Base-by-base conservation (phyloP, 2,329 filamentous ascomycete genomes). In the Alternaria brassicae region DNA sequence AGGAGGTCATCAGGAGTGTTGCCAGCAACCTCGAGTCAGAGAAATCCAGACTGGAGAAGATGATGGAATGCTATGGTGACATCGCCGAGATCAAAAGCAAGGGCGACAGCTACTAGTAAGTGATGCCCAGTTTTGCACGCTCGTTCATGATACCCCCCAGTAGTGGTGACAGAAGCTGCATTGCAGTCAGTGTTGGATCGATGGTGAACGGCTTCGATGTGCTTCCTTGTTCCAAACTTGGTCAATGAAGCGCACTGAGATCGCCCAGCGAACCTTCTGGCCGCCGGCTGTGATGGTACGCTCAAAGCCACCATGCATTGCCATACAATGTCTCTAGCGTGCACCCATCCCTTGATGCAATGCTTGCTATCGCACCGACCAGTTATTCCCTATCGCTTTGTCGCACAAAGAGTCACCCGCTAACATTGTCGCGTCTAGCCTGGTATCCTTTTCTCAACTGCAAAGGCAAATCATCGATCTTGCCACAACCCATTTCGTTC, bases 371-470 rank as follows among this genome's bases (percentile, higher is more conserved):
- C 34, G 27, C 28, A 41, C 36, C 28, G 34, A n/a, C 17, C 37
- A 19, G 32, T 21, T 17, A 23, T 25, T 47, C 50, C 23, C 8
- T 27, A 15, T 44, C 40, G 32, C 28, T 13, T 53, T 39, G 27
- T 58, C 49, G n/a, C 21, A 12, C 12, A 27, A 21, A 27, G 45
- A 45, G 17, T 39, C 39, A 41, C 17, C 32, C 25, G 47, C 58
- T 59, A 56, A 52, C 52, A 45, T 39, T 41, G 25, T 50, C 50
- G 40, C 44, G 39, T 60, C 23, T 57, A 85, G 83, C 78, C 70
- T 82, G 68, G 81, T 84, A 60, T 81, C 81, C 47, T 86, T 86
- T 74, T 77, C 75, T 41, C 79, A 84, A 63, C 81, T 86, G 39
- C 80, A 81, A 56, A 80, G 78, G 60, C 81, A 84, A 59, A 84